Conservation (phyloP, 345 rosid genomes). For the Capsella bursapastoris region DNA sequence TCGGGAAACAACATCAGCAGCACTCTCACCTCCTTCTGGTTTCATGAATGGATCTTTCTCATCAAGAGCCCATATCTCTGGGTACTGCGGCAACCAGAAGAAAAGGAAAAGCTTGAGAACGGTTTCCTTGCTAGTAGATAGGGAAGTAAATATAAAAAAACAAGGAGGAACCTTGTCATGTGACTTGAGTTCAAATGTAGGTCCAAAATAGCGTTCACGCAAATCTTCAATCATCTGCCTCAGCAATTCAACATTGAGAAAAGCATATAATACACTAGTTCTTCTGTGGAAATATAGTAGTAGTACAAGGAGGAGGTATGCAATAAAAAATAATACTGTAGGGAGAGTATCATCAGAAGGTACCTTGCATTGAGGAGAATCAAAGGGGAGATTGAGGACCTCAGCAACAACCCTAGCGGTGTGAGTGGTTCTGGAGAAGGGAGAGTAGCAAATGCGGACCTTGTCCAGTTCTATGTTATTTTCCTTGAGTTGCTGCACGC, state of each 20-base stretch:
- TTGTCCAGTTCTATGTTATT: conserved; percentile 54
- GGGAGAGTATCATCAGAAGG: too few relatives aligned
- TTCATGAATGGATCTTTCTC: conserved; percentile 75
- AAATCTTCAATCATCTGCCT: conserved; percentile 75
- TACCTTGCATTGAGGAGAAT: conserved; percentile 77
- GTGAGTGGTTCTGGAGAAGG: conserved; percentile 86
- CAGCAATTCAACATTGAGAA: not conserved
- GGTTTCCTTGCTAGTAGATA: not conserved
- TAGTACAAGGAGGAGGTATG: too few relatives aligned
- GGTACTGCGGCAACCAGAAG: conserved; percentile 51
- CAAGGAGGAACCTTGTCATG: conserved; percentile 71
- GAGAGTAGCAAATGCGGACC: conserved; percentile 89
- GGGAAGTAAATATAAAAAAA: not conserved
- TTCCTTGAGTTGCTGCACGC: conserved; percentile 68
- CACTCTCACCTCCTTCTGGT: conserved; percentile 92
- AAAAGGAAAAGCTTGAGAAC: conserved; percentile 2
- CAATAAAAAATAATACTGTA: too few relatives aligned
- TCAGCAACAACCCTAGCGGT: conserved; percentile 78
- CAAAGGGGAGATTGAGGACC: conserved; percentile 67
- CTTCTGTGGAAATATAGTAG: not conserved
- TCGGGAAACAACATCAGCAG: conserved; percentile 75
- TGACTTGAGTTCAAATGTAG: conserved; percentile 73
- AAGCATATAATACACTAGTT: not conserved
- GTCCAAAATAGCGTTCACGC: conserved; percentile 93
- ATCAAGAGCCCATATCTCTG: conserved; percentile 86